These are phyloP conservation scores for Luzula sylvatica DNA, from an alignment of 176 grass and related monocot genomes.

Conservation along the genomic window DNA sequence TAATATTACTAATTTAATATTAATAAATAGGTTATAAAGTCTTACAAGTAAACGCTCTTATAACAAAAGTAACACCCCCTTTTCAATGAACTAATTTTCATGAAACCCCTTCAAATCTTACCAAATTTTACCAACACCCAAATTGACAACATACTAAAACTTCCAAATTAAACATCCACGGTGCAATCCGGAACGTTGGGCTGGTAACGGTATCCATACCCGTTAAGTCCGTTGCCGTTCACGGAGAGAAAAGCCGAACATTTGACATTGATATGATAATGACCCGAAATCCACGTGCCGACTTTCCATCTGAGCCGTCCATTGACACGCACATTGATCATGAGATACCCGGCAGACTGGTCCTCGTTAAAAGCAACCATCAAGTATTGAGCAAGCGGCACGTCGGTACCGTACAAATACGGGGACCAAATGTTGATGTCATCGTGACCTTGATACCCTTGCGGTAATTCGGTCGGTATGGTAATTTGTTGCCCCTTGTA, in stretches of 20 bases:
- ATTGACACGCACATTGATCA: constrained; percentile 41
- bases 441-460: constrained; percentile 38
- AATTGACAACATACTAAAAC: background rate
- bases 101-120: background rate
- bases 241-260: constrained; percentile 60
- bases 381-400: constrained; percentile 35
- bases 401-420: constrained; percentile 32
- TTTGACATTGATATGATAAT: constrained; percentile 44
- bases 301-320: constrained; percentile 59
- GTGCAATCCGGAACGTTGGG: constrained; percentile 23
- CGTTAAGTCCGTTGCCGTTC: constrained; percentile 21
- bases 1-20: background rate
- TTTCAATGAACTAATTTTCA: constrained; percentile 5
- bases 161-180: constrained; percentile 36
- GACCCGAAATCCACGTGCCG: constrained; percentile 52
- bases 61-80: background rate
- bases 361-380: constrained; percentile 31
- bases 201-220: constrained; percentile 37
- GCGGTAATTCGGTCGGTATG: constrained; percentile 45
- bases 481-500: constrained; percentile 59
- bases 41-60: constrained; percentile 5
- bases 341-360: constrained; percentile 50
- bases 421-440: constrained; percentile 57
- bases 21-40: constrained; percentile 13
- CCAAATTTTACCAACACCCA: constrained; percentile 13